phyloP scores from a whole-genome alignment of 2,329 filamentous ascomycete genomes.

The Colletotrichum phormii region DNA sequence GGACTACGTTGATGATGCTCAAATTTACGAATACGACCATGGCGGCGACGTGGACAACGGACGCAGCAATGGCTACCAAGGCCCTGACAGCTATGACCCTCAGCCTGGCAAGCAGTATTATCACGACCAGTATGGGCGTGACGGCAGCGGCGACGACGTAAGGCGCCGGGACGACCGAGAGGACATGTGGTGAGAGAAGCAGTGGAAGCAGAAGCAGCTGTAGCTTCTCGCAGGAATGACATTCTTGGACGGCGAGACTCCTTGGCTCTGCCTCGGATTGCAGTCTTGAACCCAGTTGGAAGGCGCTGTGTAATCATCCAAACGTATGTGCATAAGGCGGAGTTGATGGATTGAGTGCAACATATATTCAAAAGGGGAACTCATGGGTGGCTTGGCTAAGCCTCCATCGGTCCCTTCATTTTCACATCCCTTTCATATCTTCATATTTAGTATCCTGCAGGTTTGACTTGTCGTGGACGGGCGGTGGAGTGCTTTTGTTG shows the following conservation, averaged over 20 bases:
- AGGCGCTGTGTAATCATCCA: conserved; percentile 31
- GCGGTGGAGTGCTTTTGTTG: conserved; percentile 18
- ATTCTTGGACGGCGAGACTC: background rate
- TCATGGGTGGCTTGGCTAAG: background rate
- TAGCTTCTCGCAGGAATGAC: background rate
- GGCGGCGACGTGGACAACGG: conserved; percentile 50
- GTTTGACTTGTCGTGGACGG: conserved; percentile 9
- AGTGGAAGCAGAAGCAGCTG: background rate
- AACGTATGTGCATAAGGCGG: conserved; percentile 33
- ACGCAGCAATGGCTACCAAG: conserved; percentile 51
- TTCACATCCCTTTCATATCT: conserved; percentile 3
- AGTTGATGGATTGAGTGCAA: conserved; percentile 32
- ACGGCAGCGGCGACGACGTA: conserved; percentile 44
- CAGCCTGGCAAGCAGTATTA: conserved; percentile 56
- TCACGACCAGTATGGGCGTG: conserved; percentile 48
- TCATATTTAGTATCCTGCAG: conserved; percentile 11
- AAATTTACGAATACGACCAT: conserved; percentile 65
- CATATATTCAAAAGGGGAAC: conserved; percentile 22
- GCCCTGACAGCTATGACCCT: conserved; percentile 49
- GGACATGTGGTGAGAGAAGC: conserved; percentile 56
- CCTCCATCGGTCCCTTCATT: background rate
- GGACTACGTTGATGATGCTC: conserved; percentile 64
- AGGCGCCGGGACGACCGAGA: conserved; percentile 49
- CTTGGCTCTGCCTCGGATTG: background rate
- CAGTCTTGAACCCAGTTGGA: background rate